Conservation (phyloP, 164 flowering plant species). For the Aristolochia californica region DNA sequence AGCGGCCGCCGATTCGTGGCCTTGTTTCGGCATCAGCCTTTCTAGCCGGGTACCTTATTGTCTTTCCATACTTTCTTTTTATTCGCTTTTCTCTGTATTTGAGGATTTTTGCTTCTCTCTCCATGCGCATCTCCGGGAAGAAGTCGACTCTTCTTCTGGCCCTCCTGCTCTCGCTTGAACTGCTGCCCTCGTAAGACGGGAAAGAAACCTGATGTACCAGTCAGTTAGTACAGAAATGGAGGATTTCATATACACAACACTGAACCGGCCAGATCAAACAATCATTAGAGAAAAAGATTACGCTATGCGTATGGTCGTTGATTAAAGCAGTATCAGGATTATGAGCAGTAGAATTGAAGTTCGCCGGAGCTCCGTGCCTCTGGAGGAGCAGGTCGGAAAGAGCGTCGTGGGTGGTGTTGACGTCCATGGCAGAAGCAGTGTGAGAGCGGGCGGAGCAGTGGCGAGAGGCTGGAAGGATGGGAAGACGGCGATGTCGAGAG, state of each 20-base stretch:
- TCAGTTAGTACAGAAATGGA: no score
- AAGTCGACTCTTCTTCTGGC: no score
- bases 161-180: no score
- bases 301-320: no score
- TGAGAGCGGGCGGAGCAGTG: slow-evolving; percentile 14
- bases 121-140: no score
- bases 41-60: slow-evolving; percentile 82
- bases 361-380: slow-evolving; percentile 38
- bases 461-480: not conserved
- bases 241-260: no score
- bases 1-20: slow-evolving; percentile 85
- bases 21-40: slow-evolving; percentile 91
- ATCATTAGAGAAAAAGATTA: no score
- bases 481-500: slow-evolving; percentile 56
- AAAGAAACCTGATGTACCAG: no score
- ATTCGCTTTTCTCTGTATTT: slow-evolving; percentile 84
- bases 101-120: slow-evolving; percentile 75
- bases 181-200: no score
- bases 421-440: not conserved
- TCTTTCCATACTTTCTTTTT: slow-evolving; percentile 81
- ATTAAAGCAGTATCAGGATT: no score
- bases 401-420: not conserved
- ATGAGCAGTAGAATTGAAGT: no score
- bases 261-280: no score
- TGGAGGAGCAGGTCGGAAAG: slow-evolving; percentile 39